These are phyloP conservation scores for Septoria linicola DNA, from an alignment of 2,329 filamentous ascomycete species.

Conservation along the genomic window DNA sequence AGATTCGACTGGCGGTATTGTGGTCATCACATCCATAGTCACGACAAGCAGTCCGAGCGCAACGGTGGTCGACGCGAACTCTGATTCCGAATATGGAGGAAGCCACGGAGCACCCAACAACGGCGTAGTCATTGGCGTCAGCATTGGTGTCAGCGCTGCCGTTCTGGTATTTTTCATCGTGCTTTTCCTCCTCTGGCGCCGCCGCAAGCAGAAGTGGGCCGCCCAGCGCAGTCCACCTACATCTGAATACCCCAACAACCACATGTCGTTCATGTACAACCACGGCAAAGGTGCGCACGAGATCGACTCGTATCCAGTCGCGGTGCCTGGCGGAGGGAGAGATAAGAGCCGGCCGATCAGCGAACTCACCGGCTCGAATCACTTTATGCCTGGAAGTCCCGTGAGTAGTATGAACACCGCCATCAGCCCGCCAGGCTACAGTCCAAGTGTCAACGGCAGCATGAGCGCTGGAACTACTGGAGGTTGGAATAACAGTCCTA, in stretches of 20 bases:
- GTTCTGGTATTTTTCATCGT: slow-evolving; percentile 4
- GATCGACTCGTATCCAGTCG: slow-evolving; percentile 15
- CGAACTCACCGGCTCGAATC: slow-evolving; percentile 15
- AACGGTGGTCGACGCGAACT: background rate
- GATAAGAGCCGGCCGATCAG: slow-evolving; percentile 15
- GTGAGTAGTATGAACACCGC: slow-evolving; percentile 10
- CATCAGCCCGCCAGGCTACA: slow-evolving; percentile 1
- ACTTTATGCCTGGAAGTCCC: slow-evolving; percentile 5
- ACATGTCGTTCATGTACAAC: slow-evolving; percentile 20
- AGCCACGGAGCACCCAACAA: background rate
- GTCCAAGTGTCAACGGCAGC: background rate
- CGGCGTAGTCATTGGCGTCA: slow-evolving; percentile 14
- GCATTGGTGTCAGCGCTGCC: slow-evolving; percentile 8
- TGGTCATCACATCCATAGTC: slow-evolving; percentile 7
- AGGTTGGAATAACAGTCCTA: background rate
- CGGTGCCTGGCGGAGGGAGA: slow-evolving; percentile 5
- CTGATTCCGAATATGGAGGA: background rate
- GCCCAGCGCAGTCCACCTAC: slow-evolving; percentile 11
- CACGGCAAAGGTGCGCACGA: slow-evolving; percentile 17
- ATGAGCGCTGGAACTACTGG: background rate
- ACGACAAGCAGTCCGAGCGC: background rate
- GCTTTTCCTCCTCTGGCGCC: slow-evolving; percentile 15
- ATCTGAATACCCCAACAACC: slow-evolving; percentile 6
- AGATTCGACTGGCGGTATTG: slow-evolving; percentile 7
- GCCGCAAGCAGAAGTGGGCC: slow-evolving; percentile 3